Base-by-base conservation (phyloP, 2,329 filamentous ascomycete genomes). In the Neofusicoccum parvum region DNA sequence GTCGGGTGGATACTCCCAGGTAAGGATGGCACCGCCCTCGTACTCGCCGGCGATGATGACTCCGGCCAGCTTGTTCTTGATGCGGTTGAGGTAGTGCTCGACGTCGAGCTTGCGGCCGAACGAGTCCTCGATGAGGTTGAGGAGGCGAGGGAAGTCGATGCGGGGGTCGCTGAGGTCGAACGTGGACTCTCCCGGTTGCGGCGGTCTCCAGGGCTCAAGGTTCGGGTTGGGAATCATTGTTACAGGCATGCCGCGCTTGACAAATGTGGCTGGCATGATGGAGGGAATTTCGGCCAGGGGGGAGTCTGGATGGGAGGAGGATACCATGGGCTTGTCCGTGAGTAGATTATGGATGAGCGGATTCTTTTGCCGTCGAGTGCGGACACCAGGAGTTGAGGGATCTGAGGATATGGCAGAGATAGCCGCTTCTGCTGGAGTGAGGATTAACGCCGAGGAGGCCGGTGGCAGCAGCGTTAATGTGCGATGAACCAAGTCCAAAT, bases 41-140 rank as follows among this genome's bases (percentile, higher is more conserved):
- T 99, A 99, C 73, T 97, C 91, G 6, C 95, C 95, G 0, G 94
- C 95, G 58, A 99, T 91, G 69, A 99, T 97, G 64, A 99, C 84
- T 2, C 94, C 95, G 0, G 95, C 95, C 12, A 98, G 85, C 36
- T 90, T 91, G 63, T 90, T 85, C 60, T 91, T 86, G 63, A 98
- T 88, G n/a, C 95, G 89, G 15, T 85, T 79, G 14, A 99, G 82
- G 74, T 98, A 99, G 75, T 94, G 87, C 23, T 90, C 81, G 0
- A 94, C 87, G 73, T 99, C 91, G 2, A 99, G 85, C 73, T 91
- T 91, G 46, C 94, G 87, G 66, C 88, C 87, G 75, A 99, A 99
- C 0, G 93, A 97, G 75, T 99, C 92, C 70, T 99, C 92, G 68
- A 99, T 97, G 3, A 99, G 82, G 71, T 94, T 84, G 0, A 96